Evolutionary conservation across 257 asterid species (phyloP).

Genomic region (Prunella vulgaris): DNA sequence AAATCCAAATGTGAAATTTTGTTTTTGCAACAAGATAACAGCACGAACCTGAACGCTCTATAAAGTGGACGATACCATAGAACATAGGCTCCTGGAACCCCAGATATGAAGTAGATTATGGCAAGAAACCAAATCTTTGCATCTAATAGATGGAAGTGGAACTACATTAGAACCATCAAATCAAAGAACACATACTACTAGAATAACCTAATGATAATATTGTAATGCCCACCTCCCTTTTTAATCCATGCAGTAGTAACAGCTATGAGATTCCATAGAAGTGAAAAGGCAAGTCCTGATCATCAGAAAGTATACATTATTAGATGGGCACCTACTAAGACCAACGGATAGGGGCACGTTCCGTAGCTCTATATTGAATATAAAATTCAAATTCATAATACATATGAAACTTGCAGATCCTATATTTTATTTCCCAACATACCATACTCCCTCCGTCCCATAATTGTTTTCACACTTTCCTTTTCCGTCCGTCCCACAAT

Average conservation of each 20-base stretch:
- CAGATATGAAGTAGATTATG: constrained; percentile 85
- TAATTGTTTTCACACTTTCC: no score
- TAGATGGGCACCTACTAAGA: constrained; percentile 12
- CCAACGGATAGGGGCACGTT: not conserved
- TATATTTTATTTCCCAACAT: not conserved
- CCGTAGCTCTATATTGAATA: not conserved
- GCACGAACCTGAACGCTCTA: constrained; percentile 74
- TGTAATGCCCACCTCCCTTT: constrained; percentile 60
- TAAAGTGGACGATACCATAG: constrained; percentile 97
- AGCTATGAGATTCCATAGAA: constrained; percentile 82
- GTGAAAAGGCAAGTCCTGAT: constrained; percentile 67
- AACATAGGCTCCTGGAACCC: constrained; percentile 94
- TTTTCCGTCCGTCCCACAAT: no score
- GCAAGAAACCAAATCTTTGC: constrained; percentile 83
- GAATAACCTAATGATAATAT: not conserved
- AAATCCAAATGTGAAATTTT: constrained; percentile 11
- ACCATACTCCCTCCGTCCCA: no score
- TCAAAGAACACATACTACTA: not conserved
- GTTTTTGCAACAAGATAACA: constrained; percentile 12
- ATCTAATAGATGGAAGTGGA: constrained; percentile 26
- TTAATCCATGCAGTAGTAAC: constrained; percentile 96
- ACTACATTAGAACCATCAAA: constrained; percentile 20
- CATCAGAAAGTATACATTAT: constrained; percentile 24
- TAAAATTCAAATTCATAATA: constrained; percentile 1
- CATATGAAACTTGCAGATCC: not conserved